These are phyloP conservation scores for Takashimella koratensis DNA, from an alignment of 1,284 basidiomycete genomes.

Conservation along the genomic window DNA sequence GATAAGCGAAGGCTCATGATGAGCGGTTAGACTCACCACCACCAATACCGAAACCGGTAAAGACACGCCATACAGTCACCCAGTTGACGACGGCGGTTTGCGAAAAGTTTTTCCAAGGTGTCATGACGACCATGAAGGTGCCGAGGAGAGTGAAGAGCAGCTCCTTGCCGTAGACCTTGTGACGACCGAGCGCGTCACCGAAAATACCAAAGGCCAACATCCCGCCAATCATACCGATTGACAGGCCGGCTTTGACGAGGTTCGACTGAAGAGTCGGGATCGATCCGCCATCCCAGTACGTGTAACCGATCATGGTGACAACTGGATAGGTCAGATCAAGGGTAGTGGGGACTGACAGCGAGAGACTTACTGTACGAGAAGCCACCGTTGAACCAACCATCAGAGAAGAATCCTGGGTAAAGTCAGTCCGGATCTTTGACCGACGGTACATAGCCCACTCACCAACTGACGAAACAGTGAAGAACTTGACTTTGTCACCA, in stretches of 20 bases:
- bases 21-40: too few species aligned
- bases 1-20: too few species aligned
- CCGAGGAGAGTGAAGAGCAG: slow-evolving; percentile 47
- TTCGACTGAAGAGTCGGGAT: slow-evolving; percentile 53
- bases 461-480: neutral
- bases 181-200: slow-evolving; percentile 68
- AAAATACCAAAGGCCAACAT: slow-evolving; percentile 66
- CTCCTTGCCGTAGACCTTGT: slow-evolving; percentile 73
- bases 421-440: neutral
- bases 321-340: neutral
- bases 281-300: slow-evolving; percentile 58
- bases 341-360: neutral
- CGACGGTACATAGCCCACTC: neutral
- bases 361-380: neutral
- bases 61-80: slow-evolving; percentile 62
- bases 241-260: slow-evolving; percentile 64
- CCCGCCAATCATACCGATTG: slow-evolving; percentile 69
- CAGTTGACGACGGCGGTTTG: slow-evolving; percentile 57
- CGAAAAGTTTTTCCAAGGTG: slow-evolving; percentile 35
- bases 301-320: slow-evolving; percentile 64
- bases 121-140: slow-evolving; percentile 69
- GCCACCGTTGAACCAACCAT: slow-evolving; percentile 4
- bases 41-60: slow-evolving; percentile 71
- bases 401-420: slow-evolving; percentile 3
- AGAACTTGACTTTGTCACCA: neutral